Evolutionary conservation across 352 stramenopile species (phyloP), one percentile per base, ranked within the genome.

Genomic region (Phytophthora cryptogea): DNA sequence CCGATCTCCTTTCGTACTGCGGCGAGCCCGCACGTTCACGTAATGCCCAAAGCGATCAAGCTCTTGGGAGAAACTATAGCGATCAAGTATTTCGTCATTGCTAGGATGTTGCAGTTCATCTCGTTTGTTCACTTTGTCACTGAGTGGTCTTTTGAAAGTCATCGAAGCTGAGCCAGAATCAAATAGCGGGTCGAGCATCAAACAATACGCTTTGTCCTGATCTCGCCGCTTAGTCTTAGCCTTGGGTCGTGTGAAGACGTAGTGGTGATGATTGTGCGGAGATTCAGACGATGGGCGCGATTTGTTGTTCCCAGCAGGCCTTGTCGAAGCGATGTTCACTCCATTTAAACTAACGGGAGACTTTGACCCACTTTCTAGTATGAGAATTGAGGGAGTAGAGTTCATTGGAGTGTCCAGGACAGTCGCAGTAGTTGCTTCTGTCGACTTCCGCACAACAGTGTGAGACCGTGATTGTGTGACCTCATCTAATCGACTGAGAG

Each of bases 131-230:
- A 37, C 36, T 11, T 45, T 49, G 31, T 28, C 10, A 13, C 9
- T 50, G 4, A 27, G 31, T 42, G 39, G 17, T n/a, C 33, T 67
- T 50, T 46, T 65, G 26, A 8, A 41, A 39, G 26, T 51, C n/a
- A 27, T 28, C 37, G n/a, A 46, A 35, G 27, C 35, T 32, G 33
- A 48, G 55, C 4, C 53, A 10, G 68, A 67, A 31, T 85, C 74
- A 59, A 90, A 92, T 2, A 90, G 68, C 10, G 80, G 80, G 40
- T 92, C 83, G 8, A 92, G 69, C 80, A 90, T 89, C 23, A 89
- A 63, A 11, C 47, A 59, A 10, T 66, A 65, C 3, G 36, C 60
- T 28, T 65, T 59, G 17, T 78, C 68, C 11, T 66, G 52, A 13
- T 57, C 42, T 17, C 39, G 57, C 10, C 47, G 49, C 28, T 68